Evolutionary conservation across 257 asterid species (phyloP), one percentile per base, ranked within the genome.

Genomic region (Solanum pimpinellifolium): DNA sequence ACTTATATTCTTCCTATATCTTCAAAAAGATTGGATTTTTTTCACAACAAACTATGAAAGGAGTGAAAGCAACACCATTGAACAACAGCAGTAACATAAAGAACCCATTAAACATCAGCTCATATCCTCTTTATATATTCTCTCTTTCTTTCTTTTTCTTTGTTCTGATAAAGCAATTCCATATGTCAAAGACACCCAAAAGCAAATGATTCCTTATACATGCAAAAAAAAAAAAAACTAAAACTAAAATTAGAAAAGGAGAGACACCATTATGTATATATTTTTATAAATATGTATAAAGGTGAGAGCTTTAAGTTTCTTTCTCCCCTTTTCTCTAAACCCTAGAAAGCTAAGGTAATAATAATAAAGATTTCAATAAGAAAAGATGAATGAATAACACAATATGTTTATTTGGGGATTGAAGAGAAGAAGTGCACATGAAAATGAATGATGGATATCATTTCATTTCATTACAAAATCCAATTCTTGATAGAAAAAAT

Each of bases 391-490:
- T 76, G 85, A 78, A 77, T 69, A 75, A 44, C 85, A 46, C 69
- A 68, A 75, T 85, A 70, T 46, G 44, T 65, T 59, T 23, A 83
- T 91, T 87, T 90, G 92, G 96, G 94, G 92, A 93, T 91, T 89
- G 94, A 93, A 92, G 94, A 88, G 94, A 90, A 90, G 93, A 91
- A 89, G 92, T 86, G 92, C 96, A 93, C 95, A 89, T 90, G 95
- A 92, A 88, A 92, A 87, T 89, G 91, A 92, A 91, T 92, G 95
- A 92, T 92, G 95, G 90, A 88, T 90, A 87, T 87, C 92, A 89
- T 88, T 84, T 86, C 81, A 37, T 88, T 87, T 90, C 83, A 72
- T 69, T 80, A 84, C 89, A 87, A 74, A 74, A 62, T 73, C 84
- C 87, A 49, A 21, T 39, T 74, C 82, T 74, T 74, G 82, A 73